phyloP scores from a whole-genome alignment of 1,284 basidiomycete genomes.

The Coniferiporia sulphurascens region DNA sequence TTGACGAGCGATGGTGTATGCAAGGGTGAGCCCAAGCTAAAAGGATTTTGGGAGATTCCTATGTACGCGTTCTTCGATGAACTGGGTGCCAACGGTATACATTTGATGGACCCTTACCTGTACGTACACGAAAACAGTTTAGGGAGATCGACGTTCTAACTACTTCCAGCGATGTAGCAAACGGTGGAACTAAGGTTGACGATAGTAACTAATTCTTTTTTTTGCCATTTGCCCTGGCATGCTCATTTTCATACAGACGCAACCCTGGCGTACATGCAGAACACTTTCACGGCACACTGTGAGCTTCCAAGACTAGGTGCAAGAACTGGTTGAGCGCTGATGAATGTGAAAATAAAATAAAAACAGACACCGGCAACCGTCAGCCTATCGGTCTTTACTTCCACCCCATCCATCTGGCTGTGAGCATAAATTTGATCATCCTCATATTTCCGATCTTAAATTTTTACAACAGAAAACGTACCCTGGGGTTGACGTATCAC shows the following conservation, averaged over 20 bases:
- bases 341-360: not conserved
- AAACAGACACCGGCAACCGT: conserved; percentile 56
- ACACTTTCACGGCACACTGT: conserved; percentile 68
- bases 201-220: conserved; percentile 30
- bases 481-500: conserved; percentile 48
- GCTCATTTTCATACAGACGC: conserved; percentile 29
- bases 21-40: conserved; percentile 67
- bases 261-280: conserved; percentile 70
- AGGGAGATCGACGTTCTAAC: too few relatives aligned
- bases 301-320: not conserved
- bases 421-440: conserved; percentile 27
- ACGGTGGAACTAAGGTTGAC: conserved; percentile 45
- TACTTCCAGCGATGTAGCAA: conserved; percentile 44
- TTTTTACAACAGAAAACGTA: conserved; percentile 38
- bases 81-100: conserved; percentile 48
- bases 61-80: conserved; percentile 77
- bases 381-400: conserved; percentile 82
- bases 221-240: not conserved
- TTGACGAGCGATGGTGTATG: conserved; percentile 52
- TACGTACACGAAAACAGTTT: conserved; percentile 30
- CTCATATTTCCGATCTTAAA: not conserved
- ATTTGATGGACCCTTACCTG: conserved; percentile 86
- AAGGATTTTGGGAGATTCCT: conserved; percentile 79
- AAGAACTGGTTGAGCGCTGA: conserved; percentile 13
- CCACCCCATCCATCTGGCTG: conserved; percentile 76